Evolutionary conservation across 2,329 filamentous ascomycete genomes (phyloP), one percentile per base, ranked within the genome.

Genomic region (Escovopsis weberi): DNA sequence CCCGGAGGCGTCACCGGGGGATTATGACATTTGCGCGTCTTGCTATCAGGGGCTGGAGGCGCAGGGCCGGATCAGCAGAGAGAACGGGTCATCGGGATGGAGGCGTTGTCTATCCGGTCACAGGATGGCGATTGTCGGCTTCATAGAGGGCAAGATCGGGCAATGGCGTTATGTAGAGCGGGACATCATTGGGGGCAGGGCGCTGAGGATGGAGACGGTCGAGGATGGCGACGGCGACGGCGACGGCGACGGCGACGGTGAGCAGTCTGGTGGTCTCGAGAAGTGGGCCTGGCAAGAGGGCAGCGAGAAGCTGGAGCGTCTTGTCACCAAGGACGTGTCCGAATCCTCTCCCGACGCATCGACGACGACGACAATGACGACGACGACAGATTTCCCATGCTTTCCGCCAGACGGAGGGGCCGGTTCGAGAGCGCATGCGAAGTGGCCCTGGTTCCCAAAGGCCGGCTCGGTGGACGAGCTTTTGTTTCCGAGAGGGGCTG

Each of bases 11-110:
- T 54, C 63, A 23, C 61, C 63, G 0, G 87, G 87, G n/a, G 83
- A 93, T 58, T 94, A 91, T 59, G 85, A 95, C 51, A 75, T 94
- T 39, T 95, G 88, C 62, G 70, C 70, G 15, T 66, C 71, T 4
- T 95, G 88, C 66, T 95, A 95, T 59, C 64, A 72, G 40, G 73
- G 72, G 38, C 69, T 88, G 7, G 72, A 83, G 2, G 62, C 68
- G 2, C 70, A 71, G 0, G 72, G 74, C 8, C 76, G 75, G 38
- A 79, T 95, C 47, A 78, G 75, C 43, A 65, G 68, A 15, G 82
- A 88, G 47, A 87, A 94, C 50, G 87, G 88, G 0, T 70, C 78
- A 4, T 70, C 69, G 10, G 88, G 88, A 3, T 95, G 89, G 89
- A 73, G 87, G 10, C 73, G 87, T 39, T 96, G 89, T 56, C 69